Conservation (phyloP, 768 basidiomycete species). For the Termitomyces titanicus region DNA sequence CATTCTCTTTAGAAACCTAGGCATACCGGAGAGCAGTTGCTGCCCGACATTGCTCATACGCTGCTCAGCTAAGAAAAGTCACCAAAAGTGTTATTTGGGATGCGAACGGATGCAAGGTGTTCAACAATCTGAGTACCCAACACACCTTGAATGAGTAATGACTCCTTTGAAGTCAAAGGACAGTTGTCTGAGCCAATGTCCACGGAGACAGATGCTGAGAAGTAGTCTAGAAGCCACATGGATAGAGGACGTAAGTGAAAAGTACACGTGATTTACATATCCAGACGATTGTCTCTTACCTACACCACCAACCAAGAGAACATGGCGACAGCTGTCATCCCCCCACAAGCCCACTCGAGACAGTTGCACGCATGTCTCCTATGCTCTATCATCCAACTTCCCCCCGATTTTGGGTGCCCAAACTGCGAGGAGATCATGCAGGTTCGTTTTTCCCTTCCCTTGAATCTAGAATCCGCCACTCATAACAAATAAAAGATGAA, state of each 20-base stretch:
- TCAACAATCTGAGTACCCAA: no score
- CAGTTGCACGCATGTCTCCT: conserved; percentile 87
- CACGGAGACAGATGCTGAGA: no score
- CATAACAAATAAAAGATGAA: conserved; percentile 68
- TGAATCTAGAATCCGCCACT: neutral
- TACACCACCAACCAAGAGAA: neutral
- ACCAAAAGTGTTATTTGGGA: neutral
- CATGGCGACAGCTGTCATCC: conserved; percentile 37
- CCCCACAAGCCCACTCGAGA: conserved; percentile 59
- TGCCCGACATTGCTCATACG: conserved; percentile 66
- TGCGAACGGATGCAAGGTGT: no score
- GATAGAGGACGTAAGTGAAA: no score
- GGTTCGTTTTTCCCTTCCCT: conserved; percentile 41
- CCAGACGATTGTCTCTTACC: neutral
- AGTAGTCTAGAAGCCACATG: no score
- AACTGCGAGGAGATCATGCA: conserved; percentile 97
- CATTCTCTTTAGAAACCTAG: neutral
- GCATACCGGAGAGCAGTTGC: conserved; percentile 60
- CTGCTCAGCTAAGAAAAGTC: neutral
- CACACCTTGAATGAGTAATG: neutral
- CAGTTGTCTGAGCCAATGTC: no score
- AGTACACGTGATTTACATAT: neutral
- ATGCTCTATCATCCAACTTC: conserved; percentile 86
- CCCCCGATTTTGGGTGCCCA: conserved; percentile 92
- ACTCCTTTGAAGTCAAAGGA: neutral